These are phyloP conservation scores for Prototheca wickerhamii DNA, from an alignment of 163 green algal species.

Conservation along the genomic window DNA sequence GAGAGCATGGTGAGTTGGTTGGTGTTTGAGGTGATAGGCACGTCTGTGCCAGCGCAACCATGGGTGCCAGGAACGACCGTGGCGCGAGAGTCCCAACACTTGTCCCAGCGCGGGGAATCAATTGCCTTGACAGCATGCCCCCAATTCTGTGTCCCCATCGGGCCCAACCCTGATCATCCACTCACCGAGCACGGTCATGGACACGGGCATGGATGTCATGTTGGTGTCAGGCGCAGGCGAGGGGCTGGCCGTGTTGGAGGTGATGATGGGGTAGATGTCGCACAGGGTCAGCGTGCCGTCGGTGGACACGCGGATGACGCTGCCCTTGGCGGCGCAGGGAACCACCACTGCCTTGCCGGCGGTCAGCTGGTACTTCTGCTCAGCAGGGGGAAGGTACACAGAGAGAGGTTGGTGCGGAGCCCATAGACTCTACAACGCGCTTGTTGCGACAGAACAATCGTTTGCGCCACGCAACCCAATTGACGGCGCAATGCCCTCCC, in stretches of 20 bases:
- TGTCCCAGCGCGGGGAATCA: too few relatives aligned
- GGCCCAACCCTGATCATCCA: not conserved
- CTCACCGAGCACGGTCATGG: not conserved
- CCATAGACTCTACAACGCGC: too few relatives aligned
- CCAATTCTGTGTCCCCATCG: too few relatives aligned
- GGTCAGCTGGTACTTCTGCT: not conserved
- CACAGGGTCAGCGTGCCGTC: constrained; percentile 7
- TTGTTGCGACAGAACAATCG: too few relatives aligned
- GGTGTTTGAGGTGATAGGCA: too few relatives aligned
- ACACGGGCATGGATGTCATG: not conserved
- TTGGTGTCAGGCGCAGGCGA: not conserved
- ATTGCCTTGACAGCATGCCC: too few relatives aligned
- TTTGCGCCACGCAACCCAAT: too few relatives aligned
- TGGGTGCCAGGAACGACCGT: too few relatives aligned
- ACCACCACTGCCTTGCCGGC: not conserved
- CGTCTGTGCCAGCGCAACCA: too few relatives aligned
- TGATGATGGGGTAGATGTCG: constrained; percentile 6
- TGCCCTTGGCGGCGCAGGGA: constrained; percentile 1
- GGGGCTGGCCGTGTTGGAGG: not conserved
- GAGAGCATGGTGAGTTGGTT: too few relatives aligned
- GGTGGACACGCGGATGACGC: constrained; percentile 5
- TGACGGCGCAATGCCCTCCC: too few relatives aligned
- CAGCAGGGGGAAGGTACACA: not conserved
- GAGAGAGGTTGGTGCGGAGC: not conserved
- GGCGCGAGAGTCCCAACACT: too few relatives aligned